A percentile compares a stretch with the other conserved stretches of the same genome.
phyloP scores from a whole-genome alignment of 441 rosid species.

The Erodium texanum region DNA sequence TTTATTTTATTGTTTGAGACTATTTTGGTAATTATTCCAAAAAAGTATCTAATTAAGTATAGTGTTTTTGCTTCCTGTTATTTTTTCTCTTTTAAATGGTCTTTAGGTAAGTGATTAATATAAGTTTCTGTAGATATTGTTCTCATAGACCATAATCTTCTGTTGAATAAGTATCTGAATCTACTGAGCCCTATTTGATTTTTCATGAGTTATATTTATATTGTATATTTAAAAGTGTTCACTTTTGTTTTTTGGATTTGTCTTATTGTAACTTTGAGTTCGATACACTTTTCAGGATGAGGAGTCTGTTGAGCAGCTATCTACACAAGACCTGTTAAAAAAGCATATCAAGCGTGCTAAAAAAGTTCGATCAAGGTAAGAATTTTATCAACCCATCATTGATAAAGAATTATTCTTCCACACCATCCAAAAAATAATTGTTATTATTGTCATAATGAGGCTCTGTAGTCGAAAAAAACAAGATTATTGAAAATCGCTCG shows the following conservation, averaged over 20 bases:
- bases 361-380: conserved; percentile 67
- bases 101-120: neutral
- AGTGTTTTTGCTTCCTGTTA: neutral
- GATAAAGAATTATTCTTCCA: neutral
- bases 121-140: neutral
- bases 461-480: neutral
- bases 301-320: conserved; percentile 42
- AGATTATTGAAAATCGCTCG: neutral
- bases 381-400: conserved; percentile 6
- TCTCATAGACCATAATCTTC: neutral
- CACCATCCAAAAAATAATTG: neutral
- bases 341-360: conserved; percentile 66
- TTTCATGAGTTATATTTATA: neutral
- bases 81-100: neutral
- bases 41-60: neutral
- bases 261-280: conserved; percentile 6
- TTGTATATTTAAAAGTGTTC: neutral
- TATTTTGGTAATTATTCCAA: no score
- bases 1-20: neutral
- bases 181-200: neutral
- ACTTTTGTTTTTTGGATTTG: neutral
- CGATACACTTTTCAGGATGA: conserved; percentile 40
- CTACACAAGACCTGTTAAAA: conserved; percentile 55
- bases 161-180: neutral
- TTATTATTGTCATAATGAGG: neutral